Base-by-base conservation (phyloP, 2,329 filamentous ascomycete species). In the Diplodia scrobiculata region DNA sequence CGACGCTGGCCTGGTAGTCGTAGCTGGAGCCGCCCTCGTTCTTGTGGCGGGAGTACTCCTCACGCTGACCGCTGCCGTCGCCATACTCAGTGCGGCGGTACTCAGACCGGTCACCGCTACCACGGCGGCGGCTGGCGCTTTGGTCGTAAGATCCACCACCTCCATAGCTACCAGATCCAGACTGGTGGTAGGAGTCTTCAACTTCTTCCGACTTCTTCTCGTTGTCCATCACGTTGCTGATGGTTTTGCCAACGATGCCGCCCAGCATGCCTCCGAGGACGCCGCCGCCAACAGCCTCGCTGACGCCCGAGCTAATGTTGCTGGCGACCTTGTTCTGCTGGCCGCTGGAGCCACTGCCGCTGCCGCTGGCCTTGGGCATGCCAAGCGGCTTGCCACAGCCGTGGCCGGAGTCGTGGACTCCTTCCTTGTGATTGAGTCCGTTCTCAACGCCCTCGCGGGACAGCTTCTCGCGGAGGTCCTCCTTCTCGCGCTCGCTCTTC, bases 351-450 rank as follows among this genome's bases (percentile, higher is more conserved):
- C 79, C 77, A n/a, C 75, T 63, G 69, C 71, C 76, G 45, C 79
- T 72, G 19, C 77, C 84, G 52, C 85, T 82, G 11, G 84, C 75
- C 63, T 71, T 74, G 47, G 70, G 50, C 85, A 96, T 90, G 69
- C 88, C 85, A 11, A 97, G 82, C 17, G 87, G 87, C 77, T 92
- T 92, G 68, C 91, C 88, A 73, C 92, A 96, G 62, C 92, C 92
- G 74, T 97, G 91, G 5, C 93, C 93, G 63, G 86, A 88, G 77
- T 97, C 92, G 17, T 92, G 80, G 11, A 94, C 89, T 32, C 91
- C 91, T 71, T 91, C 88, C 77, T 91, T 94, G 80, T 97, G 93
- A 78, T 97, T 97, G 68, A 89, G 83, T 17, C 91, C 91, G 54
- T 86, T 82, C 75, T 87, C 76, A 59, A 97, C 91, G 67, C 94